Percentiles rank a stretch among this genome's conserved stretches.
Conservation (phyloP, 805 yeast species). For the Candida germanica region DNA sequence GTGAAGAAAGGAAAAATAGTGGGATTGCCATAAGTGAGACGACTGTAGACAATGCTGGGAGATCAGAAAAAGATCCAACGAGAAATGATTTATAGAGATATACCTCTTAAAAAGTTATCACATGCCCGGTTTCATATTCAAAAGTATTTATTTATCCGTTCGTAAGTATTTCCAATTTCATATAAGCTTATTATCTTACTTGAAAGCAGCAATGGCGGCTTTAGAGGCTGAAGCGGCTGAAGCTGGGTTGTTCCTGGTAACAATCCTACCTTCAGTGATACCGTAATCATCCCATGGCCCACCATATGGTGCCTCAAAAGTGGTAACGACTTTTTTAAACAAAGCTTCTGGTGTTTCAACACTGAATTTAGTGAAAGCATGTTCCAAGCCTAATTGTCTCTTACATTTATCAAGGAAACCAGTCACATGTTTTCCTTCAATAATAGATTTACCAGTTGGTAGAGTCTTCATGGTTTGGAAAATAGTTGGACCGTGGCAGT, state of each 20-base stretch:
- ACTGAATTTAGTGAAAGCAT: constrained; percentile 19
- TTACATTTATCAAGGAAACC: constrained; percentile 62
- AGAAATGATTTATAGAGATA: too few species aligned
- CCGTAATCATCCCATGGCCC: constrained; percentile 51
- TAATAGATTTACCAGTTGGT: constrained; percentile 40
- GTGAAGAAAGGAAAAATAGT: too few species aligned
- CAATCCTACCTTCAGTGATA: constrained; percentile 54
- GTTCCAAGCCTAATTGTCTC: constrained; percentile 20
- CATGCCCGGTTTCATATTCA: too few species aligned
- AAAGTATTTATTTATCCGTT: too few species aligned
- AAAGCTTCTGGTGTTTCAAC: constrained; percentile 36
- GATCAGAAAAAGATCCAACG: too few species aligned
- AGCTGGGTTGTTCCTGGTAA: constrained; percentile 67
- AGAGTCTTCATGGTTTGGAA: constrained; percentile 45
- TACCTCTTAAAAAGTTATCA: too few species aligned
- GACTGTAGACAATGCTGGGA: too few species aligned
- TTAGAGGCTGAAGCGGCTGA: constrained; percentile 58
- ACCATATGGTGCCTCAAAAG: constrained; percentile 40
- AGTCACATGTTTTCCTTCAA: constrained; percentile 52
- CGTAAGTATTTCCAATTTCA: too few species aligned
- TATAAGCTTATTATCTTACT: too few species aligned
- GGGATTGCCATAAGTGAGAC: too few species aligned
- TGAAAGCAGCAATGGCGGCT: neutral
- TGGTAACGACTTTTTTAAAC: constrained; percentile 40
- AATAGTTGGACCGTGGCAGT: constrained; percentile 64